Conservation (phyloP, 2,329 filamentous ascomycete species). For the Dothideomycetes sp. region DNA sequence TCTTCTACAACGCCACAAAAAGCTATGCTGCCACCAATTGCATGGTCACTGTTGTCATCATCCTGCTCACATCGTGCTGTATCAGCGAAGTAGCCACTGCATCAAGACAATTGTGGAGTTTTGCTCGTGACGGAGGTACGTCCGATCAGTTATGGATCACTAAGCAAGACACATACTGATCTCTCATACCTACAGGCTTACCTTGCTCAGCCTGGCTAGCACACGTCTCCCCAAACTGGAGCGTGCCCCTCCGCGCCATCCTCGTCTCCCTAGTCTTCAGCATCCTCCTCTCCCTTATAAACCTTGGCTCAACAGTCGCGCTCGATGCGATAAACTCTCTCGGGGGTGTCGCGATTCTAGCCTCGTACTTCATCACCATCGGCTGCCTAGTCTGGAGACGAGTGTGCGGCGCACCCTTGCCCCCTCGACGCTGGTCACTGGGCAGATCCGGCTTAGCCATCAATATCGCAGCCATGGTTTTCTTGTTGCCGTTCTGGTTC, state of each 20-base stretch:
- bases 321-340: conserved; percentile 32
- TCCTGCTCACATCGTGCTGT: conserved; percentile 20
- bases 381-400: conserved; percentile 25
- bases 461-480: conserved; percentile 26
- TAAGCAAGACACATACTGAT: too few species aligned
- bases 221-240: conserved; percentile 11
- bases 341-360: conserved; percentile 25
- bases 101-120: conserved; percentile 27
- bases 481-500: conserved; percentile 34
- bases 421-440: conserved; percentile 26
- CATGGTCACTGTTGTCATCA: conserved; percentile 22
- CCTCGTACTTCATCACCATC: conserved; percentile 28
- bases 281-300: conserved; percentile 22
- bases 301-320: conserved; percentile 24
- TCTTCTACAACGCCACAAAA: conserved; percentile 25
- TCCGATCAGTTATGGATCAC: too few species aligned
- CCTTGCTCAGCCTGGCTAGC: conserved; percentile 6
- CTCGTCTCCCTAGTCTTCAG: conserved; percentile 14
- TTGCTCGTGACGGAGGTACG: conserved; percentile 26
- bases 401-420: conserved; percentile 22
- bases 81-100: conserved; percentile 26
- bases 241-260: conserved; percentile 17
- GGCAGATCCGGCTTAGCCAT: conserved; percentile 27
- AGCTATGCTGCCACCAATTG: conserved; percentile 20
- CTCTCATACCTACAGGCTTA: too few species aligned